Evolutionary conservation across 2,329 filamentous ascomycete genomes (phyloP).

Genomic region (Colletotrichum sp.): DNA sequence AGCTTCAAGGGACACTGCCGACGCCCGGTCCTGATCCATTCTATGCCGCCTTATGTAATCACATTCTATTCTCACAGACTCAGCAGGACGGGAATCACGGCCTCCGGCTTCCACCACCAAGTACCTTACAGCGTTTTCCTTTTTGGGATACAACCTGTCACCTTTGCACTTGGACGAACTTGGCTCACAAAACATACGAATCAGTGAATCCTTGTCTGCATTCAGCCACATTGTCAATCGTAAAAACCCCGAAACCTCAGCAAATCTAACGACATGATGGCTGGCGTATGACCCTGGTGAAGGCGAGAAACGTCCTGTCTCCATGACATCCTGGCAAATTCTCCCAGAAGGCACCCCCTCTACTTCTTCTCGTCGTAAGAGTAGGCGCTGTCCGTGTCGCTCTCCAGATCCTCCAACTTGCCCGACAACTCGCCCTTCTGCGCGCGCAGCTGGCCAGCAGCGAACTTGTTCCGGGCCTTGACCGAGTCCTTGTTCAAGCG

Average conservation of each 20-base stretch:
- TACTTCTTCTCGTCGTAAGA: neutral
- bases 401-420: neutral
- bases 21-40: neutral
- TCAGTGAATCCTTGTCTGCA: neutral
- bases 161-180: neutral
- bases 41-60: neutral
- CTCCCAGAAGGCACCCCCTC: neutral
- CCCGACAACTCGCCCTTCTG: neutral
- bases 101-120: neutral
- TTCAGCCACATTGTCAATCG: neutral
- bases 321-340: neutral
- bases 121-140: neutral
- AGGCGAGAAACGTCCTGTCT: neutral
- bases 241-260: neutral
- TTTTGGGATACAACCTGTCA: neutral
- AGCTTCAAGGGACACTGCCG: neutral
- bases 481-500: neutral
- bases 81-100: neutral
- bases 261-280: neutral
- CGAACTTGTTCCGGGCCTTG: neutral
- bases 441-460: neutral
- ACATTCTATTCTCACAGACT: neutral
- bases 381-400: neutral
- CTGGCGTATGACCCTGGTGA: neutral
- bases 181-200: neutral